Base-by-base conservation (phyloP, 2,329 filamentous ascomycete genomes). In the Penicillium sp. region DNA sequence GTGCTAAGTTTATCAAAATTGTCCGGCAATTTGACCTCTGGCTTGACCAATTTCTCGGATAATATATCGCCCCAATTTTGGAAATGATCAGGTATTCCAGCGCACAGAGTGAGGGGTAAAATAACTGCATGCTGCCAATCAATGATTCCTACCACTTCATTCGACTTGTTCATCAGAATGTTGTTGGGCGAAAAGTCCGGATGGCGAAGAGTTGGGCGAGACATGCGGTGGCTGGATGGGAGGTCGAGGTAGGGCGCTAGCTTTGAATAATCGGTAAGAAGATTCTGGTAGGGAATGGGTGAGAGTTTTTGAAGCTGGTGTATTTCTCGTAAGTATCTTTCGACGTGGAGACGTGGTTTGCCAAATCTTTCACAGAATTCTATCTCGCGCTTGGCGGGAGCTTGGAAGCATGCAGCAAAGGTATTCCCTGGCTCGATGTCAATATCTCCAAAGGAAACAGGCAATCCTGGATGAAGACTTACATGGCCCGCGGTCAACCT, bases 21-120 rank as follows among this genome's bases (percentile, higher is more conserved):
- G 0, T 61, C 59, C 8, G 62, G 66, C 4, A 67, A 49, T 18
- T 66, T 59, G n/a, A 64, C 57, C 24, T 67, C 61, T 43, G 58
- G 59, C 66, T 60, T 58, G 2, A 49, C 10, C 7, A 69, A 49
- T 7, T 43, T 59, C 47, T 69, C 67, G 1, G 67, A 68, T 5
- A 64, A 4, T 10, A 52, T 58, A 49, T 73, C 68, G 11, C 69
- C 70, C 60, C 66, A 71, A 39, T 73, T 73, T 56, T 72, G 69
- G 54, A 71, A 71, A 58, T 70, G 59, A 27, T 67, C 58, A 2
- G 67, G 69, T 10, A 72, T 69, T 34, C 68, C 67, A 42, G 64
- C 62, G 50, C 60, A 65, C 6, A 70, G 47, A 31, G 62, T 67
- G 21, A 69, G 58, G 7, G 69, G 69, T 32, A 72, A 56, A 31